Evolutionary conservation across 2,329 filamentous ascomycete species (phyloP).

Genomic region (Capronia epimyces): DNA sequence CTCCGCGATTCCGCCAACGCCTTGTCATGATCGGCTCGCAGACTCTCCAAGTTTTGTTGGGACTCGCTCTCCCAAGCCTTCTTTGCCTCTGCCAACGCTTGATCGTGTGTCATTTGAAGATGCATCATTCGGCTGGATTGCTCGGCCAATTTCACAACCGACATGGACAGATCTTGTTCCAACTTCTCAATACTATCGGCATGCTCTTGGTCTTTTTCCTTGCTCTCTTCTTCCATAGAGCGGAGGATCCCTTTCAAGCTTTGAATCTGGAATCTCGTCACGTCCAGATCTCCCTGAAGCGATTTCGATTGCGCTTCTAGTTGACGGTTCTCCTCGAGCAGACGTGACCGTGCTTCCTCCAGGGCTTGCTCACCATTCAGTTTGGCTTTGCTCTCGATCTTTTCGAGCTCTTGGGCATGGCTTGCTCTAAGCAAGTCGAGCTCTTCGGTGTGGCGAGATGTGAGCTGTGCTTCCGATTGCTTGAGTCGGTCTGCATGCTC

Average conservation of each 20-base stretch:
- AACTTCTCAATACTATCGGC: slow-evolving; percentile 18
- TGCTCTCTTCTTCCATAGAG: slow-evolving; percentile 14
- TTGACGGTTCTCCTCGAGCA: slow-evolving; percentile 33
- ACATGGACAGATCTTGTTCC: slow-evolving; percentile 15
- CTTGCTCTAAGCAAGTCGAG: slow-evolving; percentile 14
- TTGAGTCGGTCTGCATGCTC: slow-evolving; percentile 15
- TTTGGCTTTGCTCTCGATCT: slow-evolving; percentile 8
- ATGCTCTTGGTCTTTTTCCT: slow-evolving; percentile 16
- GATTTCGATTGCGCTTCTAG: slow-evolving; percentile 35
- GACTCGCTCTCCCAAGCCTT: slow-evolving; percentile 7
- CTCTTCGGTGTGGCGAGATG: slow-evolving; percentile 6
- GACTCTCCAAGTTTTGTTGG: slow-evolving; percentile 12
- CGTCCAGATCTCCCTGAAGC: slow-evolving; percentile 31
- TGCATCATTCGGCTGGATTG: slow-evolving; percentile 17
- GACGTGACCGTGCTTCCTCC: slow-evolving; percentile 15
- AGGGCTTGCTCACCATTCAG: slow-evolving; percentile 10
- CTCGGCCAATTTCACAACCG: slow-evolving; percentile 17
- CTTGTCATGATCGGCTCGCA: slow-evolving; percentile 17
- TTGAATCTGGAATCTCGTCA: slow-evolving; percentile 18
- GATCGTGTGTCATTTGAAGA: slow-evolving; percentile 19
- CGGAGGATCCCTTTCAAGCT: slow-evolving; percentile 23
- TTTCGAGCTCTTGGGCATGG: slow-evolving; percentile 15
- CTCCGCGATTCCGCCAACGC: slow-evolving; percentile 10
- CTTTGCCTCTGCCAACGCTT: slow-evolving; percentile 17
- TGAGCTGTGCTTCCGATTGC: slow-evolving; percentile 15